Evolutionary conservation across 2,329 filamentous ascomycete species (phyloP), one percentile per base, ranked within the genome.

Genomic region (Reticulascus tulasneorum): DNA sequence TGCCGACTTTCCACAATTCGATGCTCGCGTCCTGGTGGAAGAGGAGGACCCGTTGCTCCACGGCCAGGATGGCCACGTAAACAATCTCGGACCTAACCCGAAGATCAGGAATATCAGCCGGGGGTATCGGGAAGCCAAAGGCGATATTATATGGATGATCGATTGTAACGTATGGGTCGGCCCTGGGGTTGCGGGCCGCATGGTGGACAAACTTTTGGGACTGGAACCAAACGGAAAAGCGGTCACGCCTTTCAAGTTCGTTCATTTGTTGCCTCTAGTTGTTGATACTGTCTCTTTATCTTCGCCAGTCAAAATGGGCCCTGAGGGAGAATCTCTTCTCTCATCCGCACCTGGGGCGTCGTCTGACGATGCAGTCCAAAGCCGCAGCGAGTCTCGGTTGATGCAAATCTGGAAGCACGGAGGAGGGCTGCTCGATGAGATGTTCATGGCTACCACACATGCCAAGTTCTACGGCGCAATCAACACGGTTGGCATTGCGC

Each of bases 401-500:
- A 48, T 57, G 5, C 51, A 54, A 12, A 49, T 64, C 11, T 50
- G 47, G 47, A 49, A 55, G 8, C 62, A 66, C 25, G 81, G 81
- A 23, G 93, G 94, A 16, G 90, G 89, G 6, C 77, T 89, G 1
- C 72, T 98, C 0, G 93, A 98, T 56, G 93, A 98, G 56, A 79
- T 91, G 61, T 98, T 97, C 66, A 85, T 98, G 74, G 83, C 88
- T 1, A 93, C 89, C 0, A 80, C 88, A 0, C 93, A 98, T 59
- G 88, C 89, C 50, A 98, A 98, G 57, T 97, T 98, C 71, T 98
- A 98, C 66, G 84, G 84, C 8, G 93, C 91, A 43, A 98, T 98
- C 73, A 97, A 97, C 62, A 86, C 87, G 1, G 87, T 96, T 12
- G 75, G 85, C 4, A 66, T 97, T 34, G 93, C 93, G 0, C 93